Percentiles rank a stretch among this genome's conserved stretches.
Conservation (phyloP, 208 protist species). For the Leishmania martiniquensis region DNA sequence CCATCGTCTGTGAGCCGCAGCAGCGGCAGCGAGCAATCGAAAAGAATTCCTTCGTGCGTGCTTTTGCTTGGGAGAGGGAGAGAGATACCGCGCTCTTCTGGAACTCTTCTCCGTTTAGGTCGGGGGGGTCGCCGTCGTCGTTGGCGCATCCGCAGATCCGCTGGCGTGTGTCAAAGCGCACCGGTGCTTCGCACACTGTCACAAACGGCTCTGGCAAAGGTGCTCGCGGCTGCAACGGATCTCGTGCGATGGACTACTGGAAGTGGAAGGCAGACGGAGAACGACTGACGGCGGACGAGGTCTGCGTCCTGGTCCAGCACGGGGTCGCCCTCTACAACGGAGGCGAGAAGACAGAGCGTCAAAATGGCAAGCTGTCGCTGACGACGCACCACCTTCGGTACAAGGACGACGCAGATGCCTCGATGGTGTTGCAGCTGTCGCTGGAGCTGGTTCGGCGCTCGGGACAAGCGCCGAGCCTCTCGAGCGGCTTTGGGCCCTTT, state of each 20-base stretch:
- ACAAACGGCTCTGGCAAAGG: no score
- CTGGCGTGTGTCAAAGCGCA: neutral
- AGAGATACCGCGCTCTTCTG: no score
- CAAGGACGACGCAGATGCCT: constrained; percentile 30
- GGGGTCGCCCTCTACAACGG: constrained; percentile 62
- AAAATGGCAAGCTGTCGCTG: constrained; percentile 64
- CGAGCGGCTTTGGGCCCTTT: constrained; percentile 42
- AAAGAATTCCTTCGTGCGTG: no score
- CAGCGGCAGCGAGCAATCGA: no score
- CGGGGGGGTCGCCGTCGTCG: no score
- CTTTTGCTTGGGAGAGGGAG: no score
- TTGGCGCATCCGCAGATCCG: neutral
- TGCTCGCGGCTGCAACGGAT: neutral
- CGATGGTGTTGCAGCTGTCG: constrained; percentile 44
- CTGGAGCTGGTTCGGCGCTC: constrained; percentile 47
- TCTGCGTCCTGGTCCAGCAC: constrained; percentile 48
- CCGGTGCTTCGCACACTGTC: neutral
- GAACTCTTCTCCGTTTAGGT: no score
- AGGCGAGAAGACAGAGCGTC: constrained; percentile 53
- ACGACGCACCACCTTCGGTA: constrained; percentile 75
- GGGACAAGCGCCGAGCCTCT: constrained; percentile 33
- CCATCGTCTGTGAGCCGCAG: no score
- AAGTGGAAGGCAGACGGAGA: constrained; percentile 31
- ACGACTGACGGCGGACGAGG: constrained; percentile 46
- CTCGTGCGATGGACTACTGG: constrained; percentile 58